Evolutionary conservation across 2,329 filamentous ascomycete species (phyloP).

Genomic region (Diaporthe eres): DNA sequence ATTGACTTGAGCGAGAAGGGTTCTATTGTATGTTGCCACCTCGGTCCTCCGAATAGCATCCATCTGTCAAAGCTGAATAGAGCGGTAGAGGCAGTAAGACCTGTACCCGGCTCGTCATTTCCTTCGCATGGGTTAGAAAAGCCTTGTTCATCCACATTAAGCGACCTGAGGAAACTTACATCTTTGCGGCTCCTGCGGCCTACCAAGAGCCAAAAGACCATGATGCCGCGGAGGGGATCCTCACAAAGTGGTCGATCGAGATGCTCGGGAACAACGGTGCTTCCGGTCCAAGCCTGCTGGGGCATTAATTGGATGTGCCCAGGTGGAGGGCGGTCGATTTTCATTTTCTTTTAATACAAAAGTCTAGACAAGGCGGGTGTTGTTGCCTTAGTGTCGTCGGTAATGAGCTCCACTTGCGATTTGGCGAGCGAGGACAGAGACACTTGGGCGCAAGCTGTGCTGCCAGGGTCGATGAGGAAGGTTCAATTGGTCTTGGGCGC

Average conservation of each 20-base stretch:
- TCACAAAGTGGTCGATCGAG: not conserved
- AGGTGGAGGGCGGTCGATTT: not conserved
- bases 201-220: not conserved
- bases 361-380: not conserved
- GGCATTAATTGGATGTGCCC: not conserved
- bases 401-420: too few relatives aligned
- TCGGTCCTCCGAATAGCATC: not conserved
- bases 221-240: not conserved
- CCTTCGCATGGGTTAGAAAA: not conserved
- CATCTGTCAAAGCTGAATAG: too few relatives aligned
- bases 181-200: not conserved
- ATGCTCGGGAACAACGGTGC: not conserved
- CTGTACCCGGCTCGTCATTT: not conserved
- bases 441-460: too few relatives aligned
- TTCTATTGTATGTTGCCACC: not conserved
- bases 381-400: not conserved
- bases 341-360: too few relatives aligned
- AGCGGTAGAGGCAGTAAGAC: not conserved
- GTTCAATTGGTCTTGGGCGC: too few relatives aligned
- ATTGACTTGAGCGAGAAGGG: not conserved
- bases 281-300: not conserved
- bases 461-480: too few relatives aligned
- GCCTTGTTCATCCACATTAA: not conserved
- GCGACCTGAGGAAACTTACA: not conserved
- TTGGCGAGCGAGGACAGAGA: rapidly evolving